Evolutionary conservation across 805 yeast genomes (phyloP).

Genomic region (Wickerhamiella kurtzmanii): DNA sequence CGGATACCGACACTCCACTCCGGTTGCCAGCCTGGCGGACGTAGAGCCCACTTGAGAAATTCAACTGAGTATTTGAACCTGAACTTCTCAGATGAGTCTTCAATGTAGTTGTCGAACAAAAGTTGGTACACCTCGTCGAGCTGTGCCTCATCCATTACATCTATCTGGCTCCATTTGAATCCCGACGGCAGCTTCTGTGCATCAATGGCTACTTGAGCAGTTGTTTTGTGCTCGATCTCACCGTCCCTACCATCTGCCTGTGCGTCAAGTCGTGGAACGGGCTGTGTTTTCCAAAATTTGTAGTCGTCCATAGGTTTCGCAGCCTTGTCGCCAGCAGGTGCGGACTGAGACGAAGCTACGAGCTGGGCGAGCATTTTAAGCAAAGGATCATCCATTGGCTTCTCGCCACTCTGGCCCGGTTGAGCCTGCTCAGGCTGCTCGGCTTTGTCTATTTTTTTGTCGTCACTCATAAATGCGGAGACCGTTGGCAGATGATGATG

Average conservation of each 20-base stretch:
- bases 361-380: conserved; percentile 15
- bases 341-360: conserved; percentile 7
- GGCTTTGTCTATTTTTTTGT: too few species aligned
- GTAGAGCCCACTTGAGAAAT: conserved; percentile 84
- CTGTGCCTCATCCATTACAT: conserved; percentile 40
- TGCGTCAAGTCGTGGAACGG: conserved; percentile 71
- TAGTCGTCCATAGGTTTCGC: conserved; percentile 60
- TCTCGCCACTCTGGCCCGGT: too few species aligned
- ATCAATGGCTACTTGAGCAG: conserved; percentile 53
- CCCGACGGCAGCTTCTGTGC: conserved; percentile 64
- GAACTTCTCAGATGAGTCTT: conserved; percentile 83
- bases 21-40: conserved; percentile 80
- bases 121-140: conserved; percentile 67
- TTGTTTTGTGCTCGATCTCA: conserved; percentile 63
- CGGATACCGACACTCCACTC: conserved; percentile 94
- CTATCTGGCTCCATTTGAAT: conserved; percentile 82
- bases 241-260: conserved; percentile 34
- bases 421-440: too few species aligned
- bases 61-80: conserved; percentile 77
- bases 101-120: conserved; percentile 83
- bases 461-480: too few species aligned
- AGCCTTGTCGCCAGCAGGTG: not conserved
- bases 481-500: not conserved
- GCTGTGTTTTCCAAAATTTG: conserved; percentile 97
- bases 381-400: conserved; percentile 6